Conservation (phyloP, 2,329 filamentous ascomycete genomes). For the Daldinia sp. region DNA sequence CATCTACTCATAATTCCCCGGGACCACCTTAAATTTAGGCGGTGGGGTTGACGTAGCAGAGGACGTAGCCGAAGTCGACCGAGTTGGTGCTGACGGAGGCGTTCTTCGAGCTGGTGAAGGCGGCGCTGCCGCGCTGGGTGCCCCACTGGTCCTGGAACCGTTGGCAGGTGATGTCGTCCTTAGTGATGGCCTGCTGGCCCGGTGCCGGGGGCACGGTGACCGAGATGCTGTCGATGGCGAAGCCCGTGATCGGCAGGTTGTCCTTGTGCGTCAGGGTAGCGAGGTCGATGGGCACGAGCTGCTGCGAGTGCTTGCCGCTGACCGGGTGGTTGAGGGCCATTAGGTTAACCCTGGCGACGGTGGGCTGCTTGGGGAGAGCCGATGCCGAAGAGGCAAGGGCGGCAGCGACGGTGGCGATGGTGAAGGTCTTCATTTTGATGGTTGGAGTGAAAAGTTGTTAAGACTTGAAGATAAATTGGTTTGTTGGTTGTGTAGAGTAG, state of each 20-base stretch:
- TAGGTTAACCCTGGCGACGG: background rate
- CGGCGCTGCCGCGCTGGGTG: background rate
- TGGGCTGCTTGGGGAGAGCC: background rate
- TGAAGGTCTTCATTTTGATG: constrained; percentile 9
- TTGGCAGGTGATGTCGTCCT: background rate
- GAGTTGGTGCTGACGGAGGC: constrained; percentile 4
- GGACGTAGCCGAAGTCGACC: constrained; percentile 6
- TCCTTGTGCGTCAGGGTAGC: background rate
- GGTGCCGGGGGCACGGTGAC: background rate
- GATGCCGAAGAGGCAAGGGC: constrained; percentile 2
- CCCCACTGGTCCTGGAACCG: constrained; percentile 1
- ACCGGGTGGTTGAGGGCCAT: background rate
- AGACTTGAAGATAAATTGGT: background rate
- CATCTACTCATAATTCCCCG: too few relatives aligned
- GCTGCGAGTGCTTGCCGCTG: background rate
- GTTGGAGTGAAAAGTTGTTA: background rate
- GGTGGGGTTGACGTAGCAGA: background rate
- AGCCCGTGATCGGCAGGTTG: constrained; percentile 2
- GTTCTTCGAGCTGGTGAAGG: constrained; percentile 1
- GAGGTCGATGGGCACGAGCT: background rate
- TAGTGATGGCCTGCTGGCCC: background rate
- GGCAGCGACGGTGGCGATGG: background rate
- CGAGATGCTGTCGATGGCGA: constrained; percentile 1
- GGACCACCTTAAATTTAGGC: background rate
- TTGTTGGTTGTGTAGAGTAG: constrained; percentile 1